Conservation (phyloP, 192 early-diverging fungal genomes). For the Coemansia sp. region DNA sequence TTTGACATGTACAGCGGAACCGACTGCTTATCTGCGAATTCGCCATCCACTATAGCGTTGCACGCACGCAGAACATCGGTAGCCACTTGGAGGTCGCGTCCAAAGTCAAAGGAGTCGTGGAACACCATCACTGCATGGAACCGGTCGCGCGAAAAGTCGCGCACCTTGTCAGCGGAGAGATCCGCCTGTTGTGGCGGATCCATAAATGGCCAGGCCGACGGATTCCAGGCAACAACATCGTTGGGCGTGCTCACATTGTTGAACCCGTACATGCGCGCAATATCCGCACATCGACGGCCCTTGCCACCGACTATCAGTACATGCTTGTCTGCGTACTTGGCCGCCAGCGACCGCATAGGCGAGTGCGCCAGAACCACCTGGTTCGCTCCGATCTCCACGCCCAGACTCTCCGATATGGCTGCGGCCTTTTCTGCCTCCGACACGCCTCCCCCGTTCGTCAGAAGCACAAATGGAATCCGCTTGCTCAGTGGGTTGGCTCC, state of each 20-base stretch:
- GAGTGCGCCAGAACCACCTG: slow-evolving; percentile 85
- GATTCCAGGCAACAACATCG: slow-evolving; percentile 67
- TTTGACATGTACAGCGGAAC: slow-evolving; percentile 83
- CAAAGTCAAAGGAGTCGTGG: slow-evolving; percentile 88
- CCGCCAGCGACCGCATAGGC: slow-evolving; percentile 73
- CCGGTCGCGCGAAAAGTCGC: slow-evolving; percentile 49
- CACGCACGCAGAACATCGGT: slow-evolving; percentile 69
- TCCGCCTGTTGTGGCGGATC: slow-evolving; percentile 8
- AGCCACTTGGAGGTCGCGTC: slow-evolving; percentile 79
- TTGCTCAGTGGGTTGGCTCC: slow-evolving; percentile 56
- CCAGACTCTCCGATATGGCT: slow-evolving; percentile 63
- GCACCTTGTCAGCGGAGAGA: slow-evolving; percentile 4
- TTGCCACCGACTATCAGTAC: slow-evolving; percentile 77
- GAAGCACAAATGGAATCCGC: slow-evolving; percentile 71
- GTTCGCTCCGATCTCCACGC: slow-evolving; percentile 58
- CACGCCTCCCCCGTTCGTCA: slow-evolving; percentile 90
- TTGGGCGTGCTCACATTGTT: slow-evolving; percentile 63
- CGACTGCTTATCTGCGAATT: slow-evolving; percentile 53
- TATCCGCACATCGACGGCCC: slow-evolving; percentile 59
- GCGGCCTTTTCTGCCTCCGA: slow-evolving; percentile 70
- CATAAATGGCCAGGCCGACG: slow-evolving; percentile 69
- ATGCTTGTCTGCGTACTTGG: slow-evolving; percentile 60
- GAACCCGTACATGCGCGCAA: slow-evolving; percentile 74
- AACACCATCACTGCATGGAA: slow-evolving; percentile 78
- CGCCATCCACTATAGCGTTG: slow-evolving; percentile 61